A percentile compares a stretch with the other conserved stretches of the same genome.
phyloP scores from a whole-genome alignment of 345 rosid species.

The Melaleuca alternifolia region DNA sequence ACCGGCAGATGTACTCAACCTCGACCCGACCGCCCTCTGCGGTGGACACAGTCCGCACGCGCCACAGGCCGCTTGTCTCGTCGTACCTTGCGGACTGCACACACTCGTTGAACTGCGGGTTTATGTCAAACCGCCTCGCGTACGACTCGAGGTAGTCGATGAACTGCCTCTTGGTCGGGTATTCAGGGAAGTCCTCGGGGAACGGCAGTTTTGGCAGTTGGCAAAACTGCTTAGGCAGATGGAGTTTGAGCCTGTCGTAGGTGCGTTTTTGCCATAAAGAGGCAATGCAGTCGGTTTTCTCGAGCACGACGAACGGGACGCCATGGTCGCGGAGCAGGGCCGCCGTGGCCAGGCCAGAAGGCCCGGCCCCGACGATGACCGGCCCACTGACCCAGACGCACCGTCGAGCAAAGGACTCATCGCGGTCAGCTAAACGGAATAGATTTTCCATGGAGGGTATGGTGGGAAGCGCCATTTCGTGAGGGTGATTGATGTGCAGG shows the following conservation, averaged over 20 bases:
- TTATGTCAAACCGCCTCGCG: slow-evolving; percentile 49
- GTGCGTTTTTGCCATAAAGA: slow-evolving; percentile 77
- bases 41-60: slow-evolving; percentile 48
- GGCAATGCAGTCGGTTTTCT: slow-evolving; percentile 78
- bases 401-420: slow-evolving; percentile 28
- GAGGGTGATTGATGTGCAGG: background rate
- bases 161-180: slow-evolving; percentile 63
- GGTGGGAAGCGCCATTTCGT: background rate
- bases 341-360: slow-evolving; percentile 76
- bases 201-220: slow-evolving; percentile 74
- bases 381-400: slow-evolving; percentile 73
- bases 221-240: slow-evolving; percentile 75
- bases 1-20: slow-evolving; percentile 76
- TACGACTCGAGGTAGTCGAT: slow-evolving; percentile 63
- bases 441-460: slow-evolving; percentile 22
- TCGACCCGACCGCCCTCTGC: slow-evolving; percentile 22
- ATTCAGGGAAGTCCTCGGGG: slow-evolving; percentile 68
- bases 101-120: slow-evolving; percentile 71
- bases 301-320: slow-evolving; percentile 66
- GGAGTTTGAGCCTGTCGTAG: slow-evolving; percentile 79
- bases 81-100: slow-evolving; percentile 77
- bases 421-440: slow-evolving; percentile 29
- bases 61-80: slow-evolving; percentile 73
- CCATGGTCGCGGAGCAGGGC: slow-evolving; percentile 67
- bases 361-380: slow-evolving; percentile 80